A percentile compares a stretch with the other conserved stretches of the same genome.
Evolutionary conservation across 116 monocot genomes (phyloP).

Genomic region (Zostera marina): DNA sequence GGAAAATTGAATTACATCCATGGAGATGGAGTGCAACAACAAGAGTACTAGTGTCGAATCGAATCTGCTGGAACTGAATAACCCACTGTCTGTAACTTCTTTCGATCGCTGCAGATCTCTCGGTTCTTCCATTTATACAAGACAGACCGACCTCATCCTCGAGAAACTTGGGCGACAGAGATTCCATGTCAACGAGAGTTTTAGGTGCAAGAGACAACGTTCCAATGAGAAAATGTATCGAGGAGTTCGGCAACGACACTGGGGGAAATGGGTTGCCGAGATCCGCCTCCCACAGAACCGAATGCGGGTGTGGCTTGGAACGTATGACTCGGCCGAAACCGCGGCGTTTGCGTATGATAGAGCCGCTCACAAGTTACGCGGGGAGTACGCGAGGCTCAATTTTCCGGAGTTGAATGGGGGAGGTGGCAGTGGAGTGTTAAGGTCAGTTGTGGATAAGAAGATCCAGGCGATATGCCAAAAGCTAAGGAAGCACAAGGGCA

Average conservation of each 20-base stretch:
- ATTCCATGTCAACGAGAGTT: neutral
- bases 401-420: slow-evolving; percentile 8
- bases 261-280: slow-evolving; percentile 87
- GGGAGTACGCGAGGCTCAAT: slow-evolving; percentile 47
- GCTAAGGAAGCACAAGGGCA: neutral
- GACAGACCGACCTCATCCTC: neutral
- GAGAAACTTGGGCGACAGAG: neutral
- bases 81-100: neutral
- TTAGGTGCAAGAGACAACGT: too few relatives aligned
- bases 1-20: too few relatives aligned
- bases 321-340: slow-evolving; percentile 61
- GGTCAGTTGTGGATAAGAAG: slow-evolving; percentile 5
- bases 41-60: neutral
- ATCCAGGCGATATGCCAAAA: slow-evolving; percentile 8
- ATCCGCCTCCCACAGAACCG: slow-evolving; percentile 64
- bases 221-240: slow-evolving; percentile 15
- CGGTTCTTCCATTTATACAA: neutral
- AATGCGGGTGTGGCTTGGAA: slow-evolving; percentile 72
- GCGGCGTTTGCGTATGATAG: slow-evolving; percentile 78
- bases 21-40: neutral
- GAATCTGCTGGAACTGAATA: neutral
- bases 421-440: slow-evolving; percentile 2
- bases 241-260: slow-evolving; percentile 73
- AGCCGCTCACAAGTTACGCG: slow-evolving; percentile 70
- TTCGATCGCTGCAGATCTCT: neutral